Base-by-base conservation (phyloP, 306 rosid species). In the Cicer bijugum region DNA sequence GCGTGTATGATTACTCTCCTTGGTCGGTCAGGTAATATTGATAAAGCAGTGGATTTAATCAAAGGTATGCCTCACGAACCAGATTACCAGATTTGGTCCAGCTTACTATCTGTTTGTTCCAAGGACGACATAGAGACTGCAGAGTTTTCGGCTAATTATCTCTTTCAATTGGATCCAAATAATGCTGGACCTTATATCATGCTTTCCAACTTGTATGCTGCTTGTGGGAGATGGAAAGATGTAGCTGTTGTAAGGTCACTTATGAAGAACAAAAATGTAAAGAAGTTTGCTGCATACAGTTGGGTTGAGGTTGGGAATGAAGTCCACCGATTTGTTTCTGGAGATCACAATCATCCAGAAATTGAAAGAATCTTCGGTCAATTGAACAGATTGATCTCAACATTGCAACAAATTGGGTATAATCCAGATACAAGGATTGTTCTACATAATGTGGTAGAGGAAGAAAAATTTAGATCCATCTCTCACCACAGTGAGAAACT, bases 181-280 rank as follows among this genome's bases (percentile, higher is more conserved):
- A 79, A 72, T 82, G 88, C 82, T 55, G 84, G 75, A 72, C 80
- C 86, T 72, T 85, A 85, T 76, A 79, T 82, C 69, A 76, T 72
- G 84, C 83, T 82, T 70, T 82, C 88, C 73, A 85, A 82, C 76
- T 79, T 85, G 78, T 82, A 82, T 76, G 88, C 86, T 63, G 82
- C 82, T 55, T 79, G 80, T 67, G 79, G 82, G 59, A 85, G 82
- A 82, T 85, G 86, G 88, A 72, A 82, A 40, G 84, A 82, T 62
- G 84, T 82, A 37, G 88, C 82, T 16, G 23, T 2, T 37, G 73
- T 79, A 42, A 79, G 88, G 59, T 82, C 84, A 67, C 76, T 79
- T 14, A 85, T 82, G 86, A 82, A 79, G 38, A 71, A 37, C 12
- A 82, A 79, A 19, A 60, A 72, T 62, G 88, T 73, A 67, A 85